A percentile compares a stretch with the other conserved stretches of the same genome.
Evolutionary conservation across 2,329 filamentous ascomycete genomes (phyloP).

Genomic region (Didymellaceae sp.): DNA sequence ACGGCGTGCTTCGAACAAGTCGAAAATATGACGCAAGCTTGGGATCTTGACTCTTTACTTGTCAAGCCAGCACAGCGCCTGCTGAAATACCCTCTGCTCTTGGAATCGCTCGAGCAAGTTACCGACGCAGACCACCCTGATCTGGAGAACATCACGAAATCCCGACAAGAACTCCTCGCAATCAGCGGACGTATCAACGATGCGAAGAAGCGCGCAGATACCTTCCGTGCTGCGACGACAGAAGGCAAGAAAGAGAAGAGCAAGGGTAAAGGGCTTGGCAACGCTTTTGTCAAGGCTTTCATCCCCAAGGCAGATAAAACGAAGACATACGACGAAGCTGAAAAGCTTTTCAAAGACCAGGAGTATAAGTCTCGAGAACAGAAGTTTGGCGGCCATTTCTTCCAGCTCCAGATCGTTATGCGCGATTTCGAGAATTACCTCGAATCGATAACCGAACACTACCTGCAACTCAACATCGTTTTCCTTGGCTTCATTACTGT

Average conservation of each 20-base stretch:
- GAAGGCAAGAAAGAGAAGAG: constrained; percentile 48
- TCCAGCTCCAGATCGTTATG: constrained; percentile 89
- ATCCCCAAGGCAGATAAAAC: constrained; percentile 87
- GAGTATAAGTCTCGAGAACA: constrained; percentile 82
- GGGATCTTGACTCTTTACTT: constrained; percentile 93
- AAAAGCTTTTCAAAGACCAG: constrained; percentile 73
- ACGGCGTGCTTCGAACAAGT: constrained; percentile 92
- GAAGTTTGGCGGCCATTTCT: constrained; percentile 89
- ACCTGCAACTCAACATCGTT: constrained; percentile 81
- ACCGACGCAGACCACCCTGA: constrained; percentile 88
- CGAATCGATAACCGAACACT: constrained; percentile 77
- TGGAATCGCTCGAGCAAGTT: constrained; percentile 78
- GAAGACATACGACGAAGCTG: constrained; percentile 71
- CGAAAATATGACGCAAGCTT: constrained; percentile 88
- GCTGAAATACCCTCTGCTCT: constrained; percentile 88
- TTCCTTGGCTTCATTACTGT: constrained; percentile 83
- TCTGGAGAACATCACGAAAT: constrained; percentile 70
- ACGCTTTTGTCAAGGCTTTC: constrained; percentile 85
- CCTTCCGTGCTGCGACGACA: constrained; percentile 61
- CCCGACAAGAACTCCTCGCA: constrained; percentile 71
- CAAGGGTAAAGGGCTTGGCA: constrained; percentile 58
- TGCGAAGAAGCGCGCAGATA: constrained; percentile 91
- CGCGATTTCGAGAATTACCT: constrained; percentile 94
- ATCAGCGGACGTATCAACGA: constrained; percentile 81
- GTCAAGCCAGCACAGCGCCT: constrained; percentile 97